Evolutionary conservation across 1,284 basidiomycete species (phyloP), one percentile per base, ranked within the genome.

Genomic region (Volvariella surrecta): DNA sequence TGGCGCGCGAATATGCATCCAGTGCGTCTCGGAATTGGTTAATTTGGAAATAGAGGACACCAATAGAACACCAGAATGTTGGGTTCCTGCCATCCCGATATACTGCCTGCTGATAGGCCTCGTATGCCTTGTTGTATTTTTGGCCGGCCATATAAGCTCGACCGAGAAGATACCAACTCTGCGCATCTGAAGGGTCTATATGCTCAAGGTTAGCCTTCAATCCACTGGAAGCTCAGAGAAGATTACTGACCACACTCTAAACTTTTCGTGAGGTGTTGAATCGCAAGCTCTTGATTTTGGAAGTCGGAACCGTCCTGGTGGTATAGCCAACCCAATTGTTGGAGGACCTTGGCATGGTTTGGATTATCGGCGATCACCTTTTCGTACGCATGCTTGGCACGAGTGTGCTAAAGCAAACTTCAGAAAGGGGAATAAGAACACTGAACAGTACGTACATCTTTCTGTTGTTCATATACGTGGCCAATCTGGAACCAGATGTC

Each of bases 401-500:
- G 78, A 37, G 78, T 73, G 64, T 89, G 89, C 89, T 97, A 60
- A n/a, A 49, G 40, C n/a, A 41, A 38, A 18, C 6, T 43, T 45
- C 28, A 46, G 24, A 42, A 34, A 40, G 50, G 47, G 30, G 37
- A 17, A 46, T 45, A 48, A 32, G 47, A 45, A 30, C 44, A 6
- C 10, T 28, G 39, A 10, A 11, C 17, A 32, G 15, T 19, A 73
- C 84, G 67, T 58, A 92, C 89, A 60, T 96, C 91, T 62, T 92
- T 88, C 63, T 94, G 89, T 58, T 95, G 91, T 64, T 99, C 96
- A 57, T 93, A 93, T 15, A 99, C 95, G 59, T 99, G 96, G 1
- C 96, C 95, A 49, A 99, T 97, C 67, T 99, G 96, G 78, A 99
- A 99, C 91, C 93, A 98, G 50, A 99, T 98, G 57, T 99, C 94